Conservation (phyloP, 2,329 filamentous ascomycete species). For the Huntiella bhutanensis region DNA sequence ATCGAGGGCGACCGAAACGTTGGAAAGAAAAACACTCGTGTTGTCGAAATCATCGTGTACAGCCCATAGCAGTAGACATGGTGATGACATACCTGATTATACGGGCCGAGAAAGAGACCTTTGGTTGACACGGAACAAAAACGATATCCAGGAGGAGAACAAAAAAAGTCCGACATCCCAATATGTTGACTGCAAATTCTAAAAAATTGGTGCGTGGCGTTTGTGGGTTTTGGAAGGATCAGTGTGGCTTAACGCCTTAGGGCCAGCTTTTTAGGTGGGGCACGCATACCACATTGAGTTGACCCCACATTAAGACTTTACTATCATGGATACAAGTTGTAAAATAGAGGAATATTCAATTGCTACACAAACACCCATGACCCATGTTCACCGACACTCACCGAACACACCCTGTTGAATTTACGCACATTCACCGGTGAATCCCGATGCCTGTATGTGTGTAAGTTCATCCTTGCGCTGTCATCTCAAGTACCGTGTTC, state of each 20-base stretch:
- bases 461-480: background rate
- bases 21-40: background rate
- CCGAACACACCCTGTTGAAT: background rate
- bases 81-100: conserved; percentile 10
- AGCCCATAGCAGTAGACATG: background rate
- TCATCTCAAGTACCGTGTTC: conserved; percentile 7
- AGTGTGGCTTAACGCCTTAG: conserved; percentile 9
- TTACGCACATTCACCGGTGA: background rate
- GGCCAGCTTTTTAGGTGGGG: conserved; percentile 4
- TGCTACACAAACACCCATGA: too few relatives aligned
- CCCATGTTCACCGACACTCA: too few relatives aligned
- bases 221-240: conserved; percentile 8
- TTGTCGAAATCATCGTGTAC: too few relatives aligned
- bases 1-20: background rate
- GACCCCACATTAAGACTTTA: background rate
- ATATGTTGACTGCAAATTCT: conserved; percentile 9
- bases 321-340: too few relatives aligned
- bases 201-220: conserved; percentile 10
- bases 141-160: conserved; percentile 4
- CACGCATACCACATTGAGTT: background rate
- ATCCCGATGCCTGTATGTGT: background rate
- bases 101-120: conserved; percentile 11
- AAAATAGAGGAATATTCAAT: too few relatives aligned
- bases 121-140: conserved; percentile 11
- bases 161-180: conserved; percentile 5